Conservation (phyloP, 164 flowering plant species). For the Magnolia officinalis region DNA sequence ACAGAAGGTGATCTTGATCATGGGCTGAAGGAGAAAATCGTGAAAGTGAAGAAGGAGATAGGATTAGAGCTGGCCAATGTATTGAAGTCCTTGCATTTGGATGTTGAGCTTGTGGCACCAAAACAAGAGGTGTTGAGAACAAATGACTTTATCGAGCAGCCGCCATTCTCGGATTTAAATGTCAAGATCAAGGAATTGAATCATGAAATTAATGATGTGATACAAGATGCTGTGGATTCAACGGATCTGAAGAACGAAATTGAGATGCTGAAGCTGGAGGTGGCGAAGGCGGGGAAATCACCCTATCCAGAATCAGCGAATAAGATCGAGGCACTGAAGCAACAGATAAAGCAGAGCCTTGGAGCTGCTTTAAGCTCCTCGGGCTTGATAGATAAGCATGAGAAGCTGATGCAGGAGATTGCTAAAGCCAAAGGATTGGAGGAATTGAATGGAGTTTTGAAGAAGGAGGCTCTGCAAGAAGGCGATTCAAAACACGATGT, state of each 20-base stretch:
- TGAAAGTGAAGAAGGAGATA: conserved; percentile 45
- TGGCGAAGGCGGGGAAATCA: conserved; percentile 46
- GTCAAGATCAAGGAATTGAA: conserved; percentile 39
- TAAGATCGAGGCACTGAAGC: conserved; percentile 53
- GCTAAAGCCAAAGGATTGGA: conserved; percentile 26
- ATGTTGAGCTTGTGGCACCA: conserved; percentile 29
- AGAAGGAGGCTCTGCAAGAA: conserved; percentile 18
- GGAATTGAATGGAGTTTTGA: conserved; percentile 36
- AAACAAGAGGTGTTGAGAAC: conserved; percentile 13
- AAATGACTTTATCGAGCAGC: conserved; percentile 17
- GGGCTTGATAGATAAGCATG: conserved; percentile 46
- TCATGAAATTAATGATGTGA: conserved; percentile 36
- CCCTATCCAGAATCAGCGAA: conserved; percentile 41
- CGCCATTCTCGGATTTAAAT: conserved; percentile 24
- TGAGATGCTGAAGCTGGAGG: conserved; percentile 51
- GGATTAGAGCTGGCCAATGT: conserved; percentile 37
- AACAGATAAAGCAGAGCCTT: conserved; percentile 51
- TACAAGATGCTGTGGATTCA: conserved; percentile 41
- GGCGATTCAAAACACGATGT: conserved; percentile 22
- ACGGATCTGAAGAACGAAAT: conserved; percentile 53
- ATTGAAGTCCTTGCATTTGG: conserved; percentile 48
- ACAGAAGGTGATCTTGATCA: conserved; percentile 30
- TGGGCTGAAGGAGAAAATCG: conserved; percentile 46
- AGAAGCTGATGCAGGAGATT: conserved; percentile 43
- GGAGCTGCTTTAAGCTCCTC: conserved; percentile 43